phyloP scores from a whole-genome alignment of 805 yeast species.

The Spathaspora gorwiae region DNA sequence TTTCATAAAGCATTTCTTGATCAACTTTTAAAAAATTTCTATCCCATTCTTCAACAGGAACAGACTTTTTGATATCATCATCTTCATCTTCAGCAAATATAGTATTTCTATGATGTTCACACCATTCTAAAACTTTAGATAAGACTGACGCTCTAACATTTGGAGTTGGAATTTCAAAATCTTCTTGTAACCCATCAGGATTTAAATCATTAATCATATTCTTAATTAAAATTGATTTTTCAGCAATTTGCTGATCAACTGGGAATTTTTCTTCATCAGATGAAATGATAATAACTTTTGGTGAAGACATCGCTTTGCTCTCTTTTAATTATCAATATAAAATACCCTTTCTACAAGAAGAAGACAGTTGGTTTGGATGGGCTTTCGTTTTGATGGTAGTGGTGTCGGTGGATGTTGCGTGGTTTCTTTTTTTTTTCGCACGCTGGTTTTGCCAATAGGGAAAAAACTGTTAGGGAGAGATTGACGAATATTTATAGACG shows the following conservation, averaged over 20 bases:
- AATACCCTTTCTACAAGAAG: too few species aligned
- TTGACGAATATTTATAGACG: too few species aligned
- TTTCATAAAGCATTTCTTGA: conserved; percentile 82
- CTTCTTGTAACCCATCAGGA: conserved; percentile 59
- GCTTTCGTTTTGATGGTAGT: too few species aligned
- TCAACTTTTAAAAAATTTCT: conserved; percentile 89
- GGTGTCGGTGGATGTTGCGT: too few species aligned
- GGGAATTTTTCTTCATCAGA: conserved; percentile 78
- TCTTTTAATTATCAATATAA: neutral
- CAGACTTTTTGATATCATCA: conserved; percentile 79
- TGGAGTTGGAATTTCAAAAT: conserved; percentile 81
- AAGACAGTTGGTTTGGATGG: too few species aligned
- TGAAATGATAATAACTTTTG: conserved; percentile 54
- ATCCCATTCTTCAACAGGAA: conserved; percentile 95
- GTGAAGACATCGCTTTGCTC: neutral
- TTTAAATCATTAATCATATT: conserved; percentile 76
- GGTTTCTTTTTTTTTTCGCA: too few species aligned
- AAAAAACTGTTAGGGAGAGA: too few species aligned
- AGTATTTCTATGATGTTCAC: conserved; percentile 86
- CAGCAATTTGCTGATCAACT: conserved; percentile 79
- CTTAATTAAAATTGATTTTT: conserved; percentile 77
- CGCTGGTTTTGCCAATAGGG: too few species aligned
- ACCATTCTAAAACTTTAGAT: conserved; percentile 92
- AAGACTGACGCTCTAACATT: conserved; percentile 84
- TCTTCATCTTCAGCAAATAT: conserved; percentile 74